Evolutionary conservation across 768 basidiomycete genomes (phyloP).

Genomic region (Tulasnella sp.): DNA sequence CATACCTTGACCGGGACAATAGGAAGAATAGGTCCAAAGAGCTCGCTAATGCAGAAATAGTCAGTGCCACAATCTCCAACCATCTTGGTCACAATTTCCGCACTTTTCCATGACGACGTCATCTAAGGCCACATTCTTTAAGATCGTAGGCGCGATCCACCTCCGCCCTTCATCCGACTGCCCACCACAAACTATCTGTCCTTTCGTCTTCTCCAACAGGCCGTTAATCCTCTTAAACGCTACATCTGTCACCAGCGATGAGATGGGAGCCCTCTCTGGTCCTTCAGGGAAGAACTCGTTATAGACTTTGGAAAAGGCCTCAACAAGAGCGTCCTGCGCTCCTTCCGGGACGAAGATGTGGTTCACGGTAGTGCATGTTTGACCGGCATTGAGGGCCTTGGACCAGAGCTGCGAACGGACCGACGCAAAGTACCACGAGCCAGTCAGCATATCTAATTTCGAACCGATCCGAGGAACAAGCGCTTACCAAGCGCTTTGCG

Average conservation of each 20-base stretch:
- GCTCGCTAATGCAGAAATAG: no score
- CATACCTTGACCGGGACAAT: no score
- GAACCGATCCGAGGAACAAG: not conserved
- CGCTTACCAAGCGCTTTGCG: slow-evolving; percentile 60
- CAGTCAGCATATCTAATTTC: not conserved
- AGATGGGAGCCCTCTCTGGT: slow-evolving; percentile 51
- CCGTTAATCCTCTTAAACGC: slow-evolving; percentile 65
- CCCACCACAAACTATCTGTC: slow-evolving; percentile 26
- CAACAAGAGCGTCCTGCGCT: slow-evolving; percentile 48
- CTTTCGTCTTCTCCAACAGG: slow-evolving; percentile 49
- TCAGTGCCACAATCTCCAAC: no score
- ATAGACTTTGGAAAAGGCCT: slow-evolving; percentile 51
- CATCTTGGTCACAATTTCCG: slow-evolving; percentile 41
- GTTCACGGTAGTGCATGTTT: slow-evolving; percentile 71
- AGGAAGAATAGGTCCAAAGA: no score
- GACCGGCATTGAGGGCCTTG: slow-evolving; percentile 72
- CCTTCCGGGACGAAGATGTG: slow-evolving; percentile 53
- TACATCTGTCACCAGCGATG: slow-evolving; percentile 56
- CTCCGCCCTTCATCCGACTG: not conserved
- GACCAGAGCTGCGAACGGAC: slow-evolving; percentile 62
- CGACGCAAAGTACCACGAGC: not conserved
- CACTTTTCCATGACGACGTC: slow-evolving; percentile 81
- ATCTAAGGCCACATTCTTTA: slow-evolving; percentile 38
- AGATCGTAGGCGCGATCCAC: slow-evolving; percentile 25
- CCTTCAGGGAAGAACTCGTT: slow-evolving; percentile 60